Conservation (phyloP, 1,284 basidiomycete species). For the Gomphus bonarii region DNA sequence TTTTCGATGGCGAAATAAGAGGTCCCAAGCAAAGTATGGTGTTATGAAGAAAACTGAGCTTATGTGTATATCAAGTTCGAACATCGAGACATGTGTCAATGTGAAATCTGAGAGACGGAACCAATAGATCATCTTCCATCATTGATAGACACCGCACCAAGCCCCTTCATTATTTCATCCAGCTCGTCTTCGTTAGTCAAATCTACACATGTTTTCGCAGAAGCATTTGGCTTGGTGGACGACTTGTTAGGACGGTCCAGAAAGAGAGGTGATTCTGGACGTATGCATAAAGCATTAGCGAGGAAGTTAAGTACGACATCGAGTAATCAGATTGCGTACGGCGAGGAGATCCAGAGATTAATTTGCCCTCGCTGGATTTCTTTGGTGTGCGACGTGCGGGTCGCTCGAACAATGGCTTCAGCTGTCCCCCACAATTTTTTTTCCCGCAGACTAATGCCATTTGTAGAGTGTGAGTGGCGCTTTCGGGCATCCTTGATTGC, state of each 20-base stretch:
- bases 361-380: not conserved
- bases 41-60: not conserved
- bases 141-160: not conserved
- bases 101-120: not conserved
- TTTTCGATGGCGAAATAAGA: no score
- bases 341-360: slow-evolving; percentile 9
- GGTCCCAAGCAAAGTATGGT: no score
- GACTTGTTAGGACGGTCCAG: not conserved
- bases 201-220: not conserved
- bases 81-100: no score
- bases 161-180: not conserved
- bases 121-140: not conserved
- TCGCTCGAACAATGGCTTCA: not conserved
- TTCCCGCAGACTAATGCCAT: not conserved
- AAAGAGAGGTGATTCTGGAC: slow-evolving; percentile 6
- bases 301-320: slow-evolving; percentile 4
- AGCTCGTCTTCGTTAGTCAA: not conserved
- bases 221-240: not conserved
- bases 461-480: not conserved
- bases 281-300: not conserved
- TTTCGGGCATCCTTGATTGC: not conserved
- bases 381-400: not conserved
- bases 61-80: not conserved
- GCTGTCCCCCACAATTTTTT: not conserved
- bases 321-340: slow-evolving; percentile 8